Conservation (phyloP, 192 early-diverging fungal genomes). For the Chytriomyces hyalinus region DNA sequence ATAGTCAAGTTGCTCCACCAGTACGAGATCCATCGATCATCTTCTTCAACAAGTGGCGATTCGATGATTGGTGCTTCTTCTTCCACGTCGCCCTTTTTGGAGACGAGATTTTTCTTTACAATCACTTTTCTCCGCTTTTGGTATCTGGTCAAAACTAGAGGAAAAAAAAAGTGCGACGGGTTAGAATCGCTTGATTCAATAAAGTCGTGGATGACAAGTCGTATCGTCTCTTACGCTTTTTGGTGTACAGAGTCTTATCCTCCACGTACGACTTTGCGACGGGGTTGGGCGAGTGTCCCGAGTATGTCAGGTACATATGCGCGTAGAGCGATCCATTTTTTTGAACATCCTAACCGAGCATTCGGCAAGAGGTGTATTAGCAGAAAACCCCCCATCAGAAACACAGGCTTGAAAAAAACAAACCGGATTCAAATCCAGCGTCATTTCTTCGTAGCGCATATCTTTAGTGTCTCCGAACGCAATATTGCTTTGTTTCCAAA, state of each 20-base stretch:
- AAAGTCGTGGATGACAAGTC: not conserved
- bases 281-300: conserved; percentile 30
- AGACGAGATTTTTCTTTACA: conserved; percentile 51
- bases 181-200: not conserved
- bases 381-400: not conserved
- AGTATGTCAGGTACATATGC: conserved; percentile 49
- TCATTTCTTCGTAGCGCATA: conserved; percentile 32
- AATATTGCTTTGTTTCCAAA: conserved; percentile 48
- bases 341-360: conserved; percentile 38
- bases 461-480: conserved; percentile 47
- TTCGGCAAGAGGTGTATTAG: not conserved
- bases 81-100: conserved; percentile 16
- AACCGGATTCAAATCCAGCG: conserved; percentile 33
- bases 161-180: too few species aligned
- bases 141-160: conserved; percentile 48
- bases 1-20: conserved; percentile 82
- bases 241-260: conserved; percentile 43
- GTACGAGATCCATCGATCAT: conserved; percentile 61
- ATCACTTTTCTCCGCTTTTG: conserved; percentile 50
- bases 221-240: conserved; percentile 36
- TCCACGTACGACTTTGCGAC: conserved; percentile 14
- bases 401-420: not conserved
- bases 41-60: not conserved
- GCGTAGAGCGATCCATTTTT: conserved; percentile 57
- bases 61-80: conserved; percentile 12